These are phyloP conservation scores for Xylariaceae sp. DNA, from an alignment of 2,329 filamentous ascomycete genomes.

Conservation along the genomic window DNA sequence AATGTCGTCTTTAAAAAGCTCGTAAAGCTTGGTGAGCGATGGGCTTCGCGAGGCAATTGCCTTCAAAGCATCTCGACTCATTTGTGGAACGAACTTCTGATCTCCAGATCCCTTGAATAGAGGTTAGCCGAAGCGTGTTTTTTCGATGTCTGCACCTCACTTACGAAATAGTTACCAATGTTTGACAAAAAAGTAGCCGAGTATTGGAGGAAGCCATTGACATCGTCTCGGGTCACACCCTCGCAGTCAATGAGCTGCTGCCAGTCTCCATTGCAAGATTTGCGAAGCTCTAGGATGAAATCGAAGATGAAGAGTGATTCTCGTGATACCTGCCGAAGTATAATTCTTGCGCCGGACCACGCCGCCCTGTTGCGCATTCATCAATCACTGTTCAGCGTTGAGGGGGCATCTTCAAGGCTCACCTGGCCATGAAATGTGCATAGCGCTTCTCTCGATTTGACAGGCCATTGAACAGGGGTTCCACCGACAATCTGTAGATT, in stretches of 20 bases:
- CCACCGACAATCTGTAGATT: conserved; percentile 20
- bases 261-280: conserved; percentile 51
- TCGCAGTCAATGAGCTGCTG: conserved; percentile 39
- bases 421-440: conserved; percentile 55
- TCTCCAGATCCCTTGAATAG: conserved; percentile 48
- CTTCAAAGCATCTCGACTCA: conserved; percentile 40
- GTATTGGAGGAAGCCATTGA: conserved; percentile 53
- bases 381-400: conserved; percentile 7
- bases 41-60: conserved; percentile 40
- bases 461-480: conserved; percentile 51
- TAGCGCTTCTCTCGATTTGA: conserved; percentile 59
- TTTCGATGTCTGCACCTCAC: not conserved
- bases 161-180: conserved; percentile 56
- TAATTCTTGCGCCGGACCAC: conserved; percentile 54
- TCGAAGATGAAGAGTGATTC: conserved; percentile 58
- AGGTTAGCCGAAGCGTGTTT: not conserved
- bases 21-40: conserved; percentile 41
- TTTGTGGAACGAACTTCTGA: conserved; percentile 56
- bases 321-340: conserved; percentile 57
- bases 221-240: conserved; percentile 41
- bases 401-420: not conserved
- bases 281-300: conserved; percentile 54
- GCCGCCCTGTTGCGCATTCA: conserved; percentile 42
- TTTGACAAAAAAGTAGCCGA: conserved; percentile 57
- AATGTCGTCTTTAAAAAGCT: conserved; percentile 43